These are phyloP conservation scores for Bothriochloa decipiens DNA, from an alignment of 176 grass and related monocot genomes.

Conservation along the genomic window DNA sequence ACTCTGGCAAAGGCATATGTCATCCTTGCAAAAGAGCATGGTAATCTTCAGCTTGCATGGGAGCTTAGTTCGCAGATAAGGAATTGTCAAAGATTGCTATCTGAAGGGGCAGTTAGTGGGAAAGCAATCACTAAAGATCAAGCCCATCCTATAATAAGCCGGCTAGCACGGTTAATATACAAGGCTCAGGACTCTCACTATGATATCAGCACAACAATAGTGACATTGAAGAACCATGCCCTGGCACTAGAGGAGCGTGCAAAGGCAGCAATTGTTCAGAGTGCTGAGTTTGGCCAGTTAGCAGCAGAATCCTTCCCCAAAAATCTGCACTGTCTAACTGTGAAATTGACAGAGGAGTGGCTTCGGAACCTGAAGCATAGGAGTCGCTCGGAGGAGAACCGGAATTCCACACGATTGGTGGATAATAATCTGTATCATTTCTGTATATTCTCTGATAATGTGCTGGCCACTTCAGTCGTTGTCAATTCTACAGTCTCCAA, in stretches of 20 bases:
- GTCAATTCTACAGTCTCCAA: slow-evolving; percentile 95
- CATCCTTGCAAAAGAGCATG: slow-evolving; percentile 92
- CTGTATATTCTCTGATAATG: slow-evolving; percentile 97
- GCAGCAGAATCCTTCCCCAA: slow-evolving; percentile 83
- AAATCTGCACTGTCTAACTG: slow-evolving; percentile 77
- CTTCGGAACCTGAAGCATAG: slow-evolving; percentile 56
- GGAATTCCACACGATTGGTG: slow-evolving; percentile 86
- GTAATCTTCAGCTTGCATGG: slow-evolving; percentile 89
- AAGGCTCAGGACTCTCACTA: slow-evolving; percentile 98
- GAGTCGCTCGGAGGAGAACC: slow-evolving; percentile 68
- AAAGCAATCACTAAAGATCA: slow-evolving; percentile 71
- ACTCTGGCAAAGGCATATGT: slow-evolving; percentile 96
- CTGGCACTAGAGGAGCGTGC: slow-evolving; percentile 87
- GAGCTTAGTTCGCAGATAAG: slow-evolving; percentile 96
- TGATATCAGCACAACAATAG: slow-evolving; percentile 89
- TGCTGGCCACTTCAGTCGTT: slow-evolving; percentile 88
- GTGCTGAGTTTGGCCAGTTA: slow-evolving; percentile 85
- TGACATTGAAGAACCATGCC: slow-evolving; percentile 83
- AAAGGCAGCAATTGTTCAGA: slow-evolving; percentile 85
- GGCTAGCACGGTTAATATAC: slow-evolving; percentile 81
- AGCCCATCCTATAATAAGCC: slow-evolving; percentile 79
- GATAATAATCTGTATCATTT: slow-evolving; percentile 99
- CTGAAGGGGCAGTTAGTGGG: slow-evolving; percentile 82
- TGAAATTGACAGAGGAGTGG: slow-evolving; percentile 89
- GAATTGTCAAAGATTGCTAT: slow-evolving; percentile 81